Percentiles rank a stretch among this genome's conserved stretches.
phyloP scores from a whole-genome alignment of 164 flowering plant genomes.

The Tetracentron sinense region DNA sequence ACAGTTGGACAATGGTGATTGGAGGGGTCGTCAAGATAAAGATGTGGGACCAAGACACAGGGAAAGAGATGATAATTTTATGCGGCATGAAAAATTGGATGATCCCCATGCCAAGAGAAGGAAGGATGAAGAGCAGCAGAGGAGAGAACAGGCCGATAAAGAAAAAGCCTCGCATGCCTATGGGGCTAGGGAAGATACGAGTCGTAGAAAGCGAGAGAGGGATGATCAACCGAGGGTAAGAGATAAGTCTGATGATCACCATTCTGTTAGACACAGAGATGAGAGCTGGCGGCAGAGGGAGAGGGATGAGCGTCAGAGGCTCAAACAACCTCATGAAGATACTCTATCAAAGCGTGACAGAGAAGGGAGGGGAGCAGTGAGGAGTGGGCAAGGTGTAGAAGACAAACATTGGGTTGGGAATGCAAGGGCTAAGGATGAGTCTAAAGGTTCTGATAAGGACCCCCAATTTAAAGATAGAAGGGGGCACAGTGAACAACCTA shows the following conservation, averaged over 20 bases:
- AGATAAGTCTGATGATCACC: slow-evolving; percentile 58
- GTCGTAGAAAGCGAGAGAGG: slow-evolving; percentile 73
- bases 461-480: slow-evolving; percentile 48
- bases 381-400: slow-evolving; percentile 54
- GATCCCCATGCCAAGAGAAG: slow-evolving; percentile 59
- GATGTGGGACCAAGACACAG: slow-evolving; percentile 51
- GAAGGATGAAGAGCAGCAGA: slow-evolving; percentile 61
- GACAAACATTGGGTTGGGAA: slow-evolving; percentile 57
- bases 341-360: slow-evolving; percentile 49
- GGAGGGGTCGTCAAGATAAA: slow-evolving; percentile 61
- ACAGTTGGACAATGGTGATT: slow-evolving; percentile 60
- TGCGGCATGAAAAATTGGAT: slow-evolving; percentile 53
- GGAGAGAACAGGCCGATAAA: slow-evolving; percentile 62
- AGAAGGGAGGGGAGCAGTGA: slow-evolving; percentile 45
- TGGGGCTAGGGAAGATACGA: slow-evolving; percentile 43
- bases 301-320: slow-evolving; percentile 53
- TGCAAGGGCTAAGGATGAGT: slow-evolving; percentile 57
- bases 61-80: slow-evolving; percentile 61
- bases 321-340: slow-evolving; percentile 62
- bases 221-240: slow-evolving; percentile 57
- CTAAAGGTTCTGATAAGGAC: slow-evolving; percentile 58
- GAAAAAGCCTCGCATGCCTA: slow-evolving; percentile 50
- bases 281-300: slow-evolving; percentile 62
- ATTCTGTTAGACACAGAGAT: slow-evolving; percentile 60
- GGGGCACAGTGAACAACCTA: slow-evolving; percentile 52